Conservation (phyloP, 1,284 basidiomycete species). For the Trichosporon coremiiforme region DNA sequence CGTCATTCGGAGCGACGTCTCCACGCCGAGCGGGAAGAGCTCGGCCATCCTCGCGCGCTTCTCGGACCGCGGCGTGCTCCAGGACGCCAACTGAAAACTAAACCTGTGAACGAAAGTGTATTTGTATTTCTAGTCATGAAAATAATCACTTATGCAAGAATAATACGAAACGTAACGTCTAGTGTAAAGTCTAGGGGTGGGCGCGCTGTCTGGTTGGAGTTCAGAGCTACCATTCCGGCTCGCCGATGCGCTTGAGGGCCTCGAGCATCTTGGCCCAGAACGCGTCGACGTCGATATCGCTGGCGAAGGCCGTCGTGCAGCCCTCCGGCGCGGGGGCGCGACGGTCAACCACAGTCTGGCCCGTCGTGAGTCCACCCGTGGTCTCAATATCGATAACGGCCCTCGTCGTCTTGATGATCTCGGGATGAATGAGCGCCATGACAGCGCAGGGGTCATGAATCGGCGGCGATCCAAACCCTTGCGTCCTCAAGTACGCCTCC, state of each 20-base stretch:
- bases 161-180: neutral
- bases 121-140: constrained; percentile 9
- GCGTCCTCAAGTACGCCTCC: constrained; percentile 20
- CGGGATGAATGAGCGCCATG: constrained; percentile 28
- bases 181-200: neutral
- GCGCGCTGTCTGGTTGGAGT: too few relatives aligned
- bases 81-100: neutral
- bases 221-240: constrained; percentile 17
- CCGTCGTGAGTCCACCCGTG: constrained; percentile 26
- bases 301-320: constrained; percentile 28
- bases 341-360: constrained; percentile 30
- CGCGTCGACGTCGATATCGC: constrained; percentile 23
- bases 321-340: constrained; percentile 14
- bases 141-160: constrained; percentile 4
- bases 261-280: constrained; percentile 32
- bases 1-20: constrained; percentile 22
- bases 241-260: constrained; percentile 25
- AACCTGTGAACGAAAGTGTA: neutral
- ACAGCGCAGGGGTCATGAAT: constrained; percentile 34
- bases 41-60: constrained; percentile 20
- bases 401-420: constrained; percentile 14
- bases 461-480: constrained; percentile 29
- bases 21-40: constrained; percentile 25
- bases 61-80: constrained; percentile 12
- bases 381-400: constrained; percentile 28